Evolutionary conservation across 148 eudicot genomes (phyloP), one percentile per base, ranked within the genome.

Genomic region (Tetragonia tetragonoides): DNA sequence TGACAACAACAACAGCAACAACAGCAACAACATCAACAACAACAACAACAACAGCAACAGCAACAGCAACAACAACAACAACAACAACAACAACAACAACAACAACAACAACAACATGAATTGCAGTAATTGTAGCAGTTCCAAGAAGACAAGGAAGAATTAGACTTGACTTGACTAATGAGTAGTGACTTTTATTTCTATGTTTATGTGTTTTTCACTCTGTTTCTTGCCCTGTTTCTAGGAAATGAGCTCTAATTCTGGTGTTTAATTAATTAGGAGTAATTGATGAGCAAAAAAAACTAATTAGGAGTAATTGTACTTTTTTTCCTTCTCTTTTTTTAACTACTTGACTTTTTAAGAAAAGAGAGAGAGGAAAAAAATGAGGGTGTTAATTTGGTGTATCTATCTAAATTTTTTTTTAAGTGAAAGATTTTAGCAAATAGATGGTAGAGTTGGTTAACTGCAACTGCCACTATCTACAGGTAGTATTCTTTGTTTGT

Each of bases 61-160:
- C n/a, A n/a, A n/a, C 74, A 85, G 51, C 47, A 44, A 78, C 60
- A 87, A 83, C 75, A 85, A 78, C 15, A 75, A 65, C 62, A 46
- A 2, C 49, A 46, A 46, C 49, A 46, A 46, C 49, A 46, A 10
- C 49, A 46, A 46, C 49, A 46, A 46, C 49, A 46, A 10, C 49
- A 46, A 78, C 3, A 84, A 84, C 5, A 81, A 82, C 21, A 54
- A 63, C 72, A 65, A 70, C 23, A 34, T 37, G 9, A 56, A 79
- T 0, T 15, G 60, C 51, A 63, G 64, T 17, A 64, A 34, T 38
- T 11, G 23, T 67, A 46, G 75, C 65, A 72, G 64, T 75, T 68
- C 74, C 73, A 84, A 83, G 84, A 81, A 81, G 73, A 77, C 67
- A 7, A 85, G 60, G 82, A 85, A 84, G 79, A 73, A 73, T 49